phyloP scores from a whole-genome alignment of 2,329 filamentous ascomycete species.

The Thielaviopsis cerberus region DNA sequence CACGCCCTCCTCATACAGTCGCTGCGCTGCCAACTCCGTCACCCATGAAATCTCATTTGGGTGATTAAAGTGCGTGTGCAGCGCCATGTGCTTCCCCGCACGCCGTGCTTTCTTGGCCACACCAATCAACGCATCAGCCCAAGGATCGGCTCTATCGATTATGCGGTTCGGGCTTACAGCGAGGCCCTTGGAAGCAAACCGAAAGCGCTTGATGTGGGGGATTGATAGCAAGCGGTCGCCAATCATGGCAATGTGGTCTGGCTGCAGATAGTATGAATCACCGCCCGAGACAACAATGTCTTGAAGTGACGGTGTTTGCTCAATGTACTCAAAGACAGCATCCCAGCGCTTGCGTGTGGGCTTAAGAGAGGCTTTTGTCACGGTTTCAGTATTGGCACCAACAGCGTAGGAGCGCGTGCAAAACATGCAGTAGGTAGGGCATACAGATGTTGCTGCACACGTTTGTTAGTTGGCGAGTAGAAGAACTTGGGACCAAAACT shows the following conservation, averaged over 20 bases:
- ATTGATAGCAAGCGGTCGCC: slow-evolving; percentile 37
- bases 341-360: slow-evolving; percentile 30
- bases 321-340: slow-evolving; percentile 38
- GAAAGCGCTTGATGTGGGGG: slow-evolving; percentile 38
- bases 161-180: slow-evolving; percentile 39
- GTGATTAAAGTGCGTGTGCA: slow-evolving; percentile 50
- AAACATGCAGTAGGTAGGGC: slow-evolving; percentile 43
- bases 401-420: slow-evolving; percentile 44
- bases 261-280: slow-evolving; percentile 38
- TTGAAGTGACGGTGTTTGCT: slow-evolving; percentile 26
- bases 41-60: slow-evolving; percentile 44
- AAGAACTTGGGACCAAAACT: slow-evolving; percentile 13
- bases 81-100: slow-evolving; percentile 38
- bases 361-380: slow-evolving; percentile 27
- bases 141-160: slow-evolving; percentile 31
- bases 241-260: slow-evolving; percentile 32
- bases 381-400: slow-evolving; percentile 33
- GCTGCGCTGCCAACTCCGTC: slow-evolving; percentile 30
- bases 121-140: slow-evolving; percentile 32
- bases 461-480: background rate
- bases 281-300: slow-evolving; percentile 47
- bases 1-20: slow-evolving; percentile 25
- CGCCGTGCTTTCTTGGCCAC: slow-evolving; percentile 31
- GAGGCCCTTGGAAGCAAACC: slow-evolving; percentile 43
- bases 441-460: slow-evolving; percentile 34